Evolutionary conservation across 768 basidiomycete genomes (phyloP).

Genomic region (Pulveroboletus frians): DNA sequence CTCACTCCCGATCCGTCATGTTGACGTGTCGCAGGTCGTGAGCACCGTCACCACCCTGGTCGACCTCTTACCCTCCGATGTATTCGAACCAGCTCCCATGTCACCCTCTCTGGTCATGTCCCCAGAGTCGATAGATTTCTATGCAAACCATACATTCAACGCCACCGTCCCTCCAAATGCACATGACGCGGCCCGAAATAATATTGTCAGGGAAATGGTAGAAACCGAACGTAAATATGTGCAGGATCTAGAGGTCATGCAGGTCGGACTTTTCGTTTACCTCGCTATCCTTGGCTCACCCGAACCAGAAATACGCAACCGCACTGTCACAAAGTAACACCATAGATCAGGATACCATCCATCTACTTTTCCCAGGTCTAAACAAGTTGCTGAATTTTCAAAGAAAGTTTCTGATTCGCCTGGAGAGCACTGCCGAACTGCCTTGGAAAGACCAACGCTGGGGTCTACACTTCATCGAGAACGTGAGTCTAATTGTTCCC

Average conservation of each 20-base stretch:
- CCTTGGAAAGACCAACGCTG: slow-evolving; percentile 83
- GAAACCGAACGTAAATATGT: slow-evolving; percentile 97
- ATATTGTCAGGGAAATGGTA: slow-evolving; percentile 83
- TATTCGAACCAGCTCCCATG: slow-evolving; percentile 59
- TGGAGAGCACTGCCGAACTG: slow-evolving; percentile 80
- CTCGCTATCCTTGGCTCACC: slow-evolving; percentile 11
- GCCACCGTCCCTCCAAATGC: slow-evolving; percentile 45
- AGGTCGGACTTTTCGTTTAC: slow-evolving; percentile 48
- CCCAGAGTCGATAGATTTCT: slow-evolving; percentile 57
- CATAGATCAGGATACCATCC: slow-evolving; percentile 92
- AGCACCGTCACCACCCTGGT: slow-evolving; percentile 85
- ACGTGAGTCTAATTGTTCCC: slow-evolving; percentile 45
- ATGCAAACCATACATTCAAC: slow-evolving; percentile 40
- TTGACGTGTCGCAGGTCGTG: slow-evolving; percentile 56
- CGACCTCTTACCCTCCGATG: slow-evolving; percentile 62
- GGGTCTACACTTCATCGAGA: slow-evolving; percentile 80
- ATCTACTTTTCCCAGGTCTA: slow-evolving; percentile 90
- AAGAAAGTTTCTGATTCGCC: slow-evolving; percentile 83
- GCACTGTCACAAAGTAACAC: slow-evolving; percentile 76
- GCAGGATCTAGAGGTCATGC: slow-evolving; percentile 93
- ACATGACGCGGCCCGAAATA: slow-evolving; percentile 64
- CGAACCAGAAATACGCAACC: slow-evolving; percentile 76
- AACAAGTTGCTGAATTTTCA: slow-evolving; percentile 96
- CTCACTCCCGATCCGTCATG: neutral
- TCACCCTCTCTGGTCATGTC: slow-evolving; percentile 53